A percentile compares a stretch with the other conserved stretches of the same genome.
Conservation (phyloP, 306 rosid species). For the Prunus davidiana region DNA sequence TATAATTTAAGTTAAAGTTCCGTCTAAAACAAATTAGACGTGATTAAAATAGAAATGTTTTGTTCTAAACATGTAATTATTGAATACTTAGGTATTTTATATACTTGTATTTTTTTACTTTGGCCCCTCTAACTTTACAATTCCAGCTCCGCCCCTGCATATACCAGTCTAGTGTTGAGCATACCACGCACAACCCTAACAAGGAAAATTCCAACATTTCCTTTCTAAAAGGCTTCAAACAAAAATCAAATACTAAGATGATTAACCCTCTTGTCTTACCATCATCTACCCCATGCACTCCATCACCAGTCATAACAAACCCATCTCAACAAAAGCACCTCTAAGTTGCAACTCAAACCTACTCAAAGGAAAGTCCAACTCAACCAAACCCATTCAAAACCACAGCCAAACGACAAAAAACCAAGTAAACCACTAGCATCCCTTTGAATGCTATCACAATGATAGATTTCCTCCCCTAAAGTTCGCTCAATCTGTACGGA, state of each 20-base stretch:
- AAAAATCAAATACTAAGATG: not conserved
- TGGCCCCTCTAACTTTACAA: too few relatives aligned
- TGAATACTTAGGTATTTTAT: too few relatives aligned
- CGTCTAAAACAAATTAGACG: too few relatives aligned
- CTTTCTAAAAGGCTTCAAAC: not conserved
- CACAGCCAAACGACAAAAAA: not conserved
- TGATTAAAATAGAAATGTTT: too few relatives aligned
- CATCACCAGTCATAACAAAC: not conserved
- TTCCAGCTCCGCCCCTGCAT: too few relatives aligned
- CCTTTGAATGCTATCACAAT: not conserved
- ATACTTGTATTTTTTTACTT: too few relatives aligned
- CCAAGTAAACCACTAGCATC: not conserved
- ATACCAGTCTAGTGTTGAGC: not conserved
- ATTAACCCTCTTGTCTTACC: not conserved
- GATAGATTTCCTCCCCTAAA: not conserved
- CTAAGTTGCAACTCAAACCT: not conserved
- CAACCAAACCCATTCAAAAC: not conserved
- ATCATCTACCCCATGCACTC: not conserved
- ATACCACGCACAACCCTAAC: not conserved
- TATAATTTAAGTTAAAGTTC: too few relatives aligned
- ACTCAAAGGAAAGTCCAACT: not conserved
- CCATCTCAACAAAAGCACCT: not conserved
- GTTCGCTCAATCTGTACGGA: not conserved
- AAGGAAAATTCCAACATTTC: not conserved
- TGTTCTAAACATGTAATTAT: too few relatives aligned